Evolutionary conservation across 179 eudicot genomes (phyloP), one percentile per base, ranked within the genome.

Genomic region (Camellia oleifera): DNA sequence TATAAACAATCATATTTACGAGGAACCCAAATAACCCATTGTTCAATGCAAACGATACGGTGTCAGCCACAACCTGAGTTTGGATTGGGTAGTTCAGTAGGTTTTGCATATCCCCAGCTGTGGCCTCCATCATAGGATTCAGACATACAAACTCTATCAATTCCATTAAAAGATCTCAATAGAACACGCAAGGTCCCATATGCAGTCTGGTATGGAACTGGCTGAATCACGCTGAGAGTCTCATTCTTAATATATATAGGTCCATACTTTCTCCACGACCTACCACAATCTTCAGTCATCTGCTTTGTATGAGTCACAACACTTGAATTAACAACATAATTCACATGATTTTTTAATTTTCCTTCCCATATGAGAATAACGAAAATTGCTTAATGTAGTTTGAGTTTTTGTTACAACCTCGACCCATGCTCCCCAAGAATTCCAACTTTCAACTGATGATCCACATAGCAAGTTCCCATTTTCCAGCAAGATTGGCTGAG

Each of bases 401-500:
- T 44, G 64, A 56, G 72, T 32, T 45, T 50, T 69, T 77, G 40
- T 60, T 65, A 80, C 46, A 70, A 95, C 99, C 97, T 96, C 98
- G 64, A 91, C 87, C 98, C 97, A 96, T 69, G 99, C 88, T 0
- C 99, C 98, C 99, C 98, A 96, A 68, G 98, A 90, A 82, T 96
- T 96, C 99, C 99, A 96, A 87, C 99, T 96, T 85, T 94, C 98
- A 0, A 94, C 95, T 73, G 99, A 96, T 15, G 99, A 96, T 72
- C 98, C 98, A 78, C 99, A 94, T 2, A 96, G 90, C 90, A 96
- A 84, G 85, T 82, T 84, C 64, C 95, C 98, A 75, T 91, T 87
- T 69, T 78, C 92, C 77, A 96, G 87, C 85, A 96, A 74, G 81
- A 96, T 83, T 81, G 99, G 99, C 98, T 96, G 90, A 69, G 65